Evolutionary conservation across 1,139 yeast species (phyloP), one percentile per base, ranked within the genome.

Genomic region (Geotrichum fermentans): DNA sequence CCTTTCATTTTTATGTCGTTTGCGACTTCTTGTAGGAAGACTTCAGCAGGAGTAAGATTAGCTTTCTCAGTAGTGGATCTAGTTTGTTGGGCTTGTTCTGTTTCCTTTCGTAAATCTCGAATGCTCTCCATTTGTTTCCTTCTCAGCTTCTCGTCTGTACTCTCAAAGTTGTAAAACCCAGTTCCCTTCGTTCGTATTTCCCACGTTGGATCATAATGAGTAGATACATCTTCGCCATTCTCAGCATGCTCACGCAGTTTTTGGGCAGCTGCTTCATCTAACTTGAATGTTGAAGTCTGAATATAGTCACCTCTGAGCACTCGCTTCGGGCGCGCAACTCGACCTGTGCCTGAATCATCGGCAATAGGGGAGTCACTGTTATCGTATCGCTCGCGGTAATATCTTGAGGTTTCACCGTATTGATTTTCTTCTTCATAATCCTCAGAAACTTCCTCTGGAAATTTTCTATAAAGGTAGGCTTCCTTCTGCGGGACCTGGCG

Each of bases 401-500:
- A 24, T 2, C 22, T n/a, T n/a, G n/a, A n/a, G n/a, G n/a, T n/a
- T 18, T 34, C 13, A 30, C n/a, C 13, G 14, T 30, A 30, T 6
- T 11, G 6, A 18, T 4, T 34, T 14, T 18, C 5, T 13, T 14
- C 20, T 13, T 6, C 16, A n/a, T 21, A 11, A 28, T 36, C 29
- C 8, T 36, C 40, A 4, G 11, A 17, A 36, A 36, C n/a, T 24
- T 11, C 33, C 33, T 5, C 17, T 16, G 43, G 26, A 4, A 17
- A 17, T 20, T 29, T 40, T 8, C 35, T 22, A 20, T 54, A 55
- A 22, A 45, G 32, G 35, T 49, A 49, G 8, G 54, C 52, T 28
- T 57, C 42, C 6, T 51, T 48, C 6, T 51, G 50, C 1, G 61
- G 56, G 1, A 65, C 61, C 29, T 40, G 43, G 29, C 70, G 49